Conservation (phyloP, 257 asterid genomes). For the Solanum commersonii region DNA sequence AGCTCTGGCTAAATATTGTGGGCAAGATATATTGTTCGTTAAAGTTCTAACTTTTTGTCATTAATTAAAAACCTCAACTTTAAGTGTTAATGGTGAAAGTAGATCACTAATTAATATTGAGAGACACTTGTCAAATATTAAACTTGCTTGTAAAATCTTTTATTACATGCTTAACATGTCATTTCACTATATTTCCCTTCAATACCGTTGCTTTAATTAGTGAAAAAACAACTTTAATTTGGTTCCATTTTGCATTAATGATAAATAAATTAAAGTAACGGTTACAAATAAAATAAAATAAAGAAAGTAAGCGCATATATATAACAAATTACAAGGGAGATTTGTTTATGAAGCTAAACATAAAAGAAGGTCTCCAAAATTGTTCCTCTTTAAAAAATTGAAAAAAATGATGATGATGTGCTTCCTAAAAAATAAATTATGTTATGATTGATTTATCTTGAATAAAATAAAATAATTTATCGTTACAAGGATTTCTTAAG, state of each 20-base stretch:
- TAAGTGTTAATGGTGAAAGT: background rate
- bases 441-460: background rate
- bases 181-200: background rate
- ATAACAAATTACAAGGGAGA: background rate
- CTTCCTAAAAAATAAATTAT: background rate
- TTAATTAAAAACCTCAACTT: background rate
- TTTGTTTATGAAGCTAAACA: background rate
- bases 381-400: background rate
- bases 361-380: background rate
- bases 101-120: background rate
- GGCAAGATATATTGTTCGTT: background rate
- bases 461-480: background rate
- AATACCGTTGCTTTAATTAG: background rate
- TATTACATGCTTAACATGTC: background rate
- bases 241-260: background rate
- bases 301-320: background rate
- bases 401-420: background rate
- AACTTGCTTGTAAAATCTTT: background rate
- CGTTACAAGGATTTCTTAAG: background rate
- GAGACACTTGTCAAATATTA: background rate
- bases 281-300: background rate
- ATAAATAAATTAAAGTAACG: background rate
- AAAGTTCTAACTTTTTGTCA: background rate
- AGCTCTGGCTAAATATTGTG: background rate
- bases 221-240: background rate